These are phyloP conservation scores for Pleurotus salmoneostramineus DNA, from an alignment of 768 basidiomycete genomes.

Conservation along the genomic window DNA sequence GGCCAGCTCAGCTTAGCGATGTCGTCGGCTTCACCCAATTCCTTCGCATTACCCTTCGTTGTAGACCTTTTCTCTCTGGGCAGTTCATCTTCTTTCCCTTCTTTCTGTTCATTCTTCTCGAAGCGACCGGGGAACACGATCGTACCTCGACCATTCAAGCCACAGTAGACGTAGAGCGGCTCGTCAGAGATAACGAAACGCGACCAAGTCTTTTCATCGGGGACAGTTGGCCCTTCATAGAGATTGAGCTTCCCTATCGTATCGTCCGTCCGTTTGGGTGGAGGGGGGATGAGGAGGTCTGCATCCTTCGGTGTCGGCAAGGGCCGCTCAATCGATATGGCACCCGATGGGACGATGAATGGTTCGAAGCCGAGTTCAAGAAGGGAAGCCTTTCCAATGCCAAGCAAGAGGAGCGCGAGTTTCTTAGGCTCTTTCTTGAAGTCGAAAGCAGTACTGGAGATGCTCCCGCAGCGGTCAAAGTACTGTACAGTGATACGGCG, in stretches of 20 bases:
- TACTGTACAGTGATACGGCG: slow-evolving; percentile 19
- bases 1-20: slow-evolving; percentile 12
- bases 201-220: neutral
- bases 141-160: slow-evolving; percentile 16
- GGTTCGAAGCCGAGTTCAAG: slow-evolving; percentile 14
- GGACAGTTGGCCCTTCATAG: neutral
- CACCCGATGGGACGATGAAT: slow-evolving; percentile 6
- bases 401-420: slow-evolving; percentile 16
- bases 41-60: neutral
- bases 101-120: neutral
- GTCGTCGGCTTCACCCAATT: neutral
- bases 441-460: slow-evolving; percentile 15
- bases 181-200: neutral
- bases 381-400: neutral
- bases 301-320: neutral
- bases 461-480: slow-evolving; percentile 19
- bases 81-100: neutral
- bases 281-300: neutral
- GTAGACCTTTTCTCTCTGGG: neutral
- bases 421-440: slow-evolving; percentile 11
- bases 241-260: neutral
- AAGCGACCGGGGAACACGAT: slow-evolving; percentile 10
- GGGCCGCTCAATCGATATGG: neutral
- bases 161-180: slow-evolving; percentile 9
- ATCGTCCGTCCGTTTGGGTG: neutral